phyloP scores from a whole-genome alignment of 495 filamentous ascomycete species.

The Cryomyces minteri region DNA sequence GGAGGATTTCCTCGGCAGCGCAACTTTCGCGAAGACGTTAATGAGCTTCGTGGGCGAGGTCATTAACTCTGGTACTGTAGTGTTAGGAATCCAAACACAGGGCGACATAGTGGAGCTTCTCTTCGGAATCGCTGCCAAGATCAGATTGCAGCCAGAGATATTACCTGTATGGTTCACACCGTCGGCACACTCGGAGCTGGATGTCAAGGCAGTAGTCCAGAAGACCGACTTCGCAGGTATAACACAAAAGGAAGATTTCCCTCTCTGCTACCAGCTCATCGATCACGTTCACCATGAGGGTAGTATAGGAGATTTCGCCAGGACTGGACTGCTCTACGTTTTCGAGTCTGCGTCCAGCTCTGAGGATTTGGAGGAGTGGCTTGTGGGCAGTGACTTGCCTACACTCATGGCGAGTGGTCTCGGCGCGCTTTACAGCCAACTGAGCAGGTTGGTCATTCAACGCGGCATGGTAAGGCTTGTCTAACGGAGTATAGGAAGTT shows the following conservation, averaged over 20 bases:
- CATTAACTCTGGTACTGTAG: conserved; percentile 38
- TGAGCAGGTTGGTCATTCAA: conserved; percentile 46
- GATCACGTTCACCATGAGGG: conserved; percentile 94
- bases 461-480: neutral
- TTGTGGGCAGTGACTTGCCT: conserved; percentile 90
- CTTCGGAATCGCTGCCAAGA: conserved; percentile 89
- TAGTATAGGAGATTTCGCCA: conserved; percentile 86
- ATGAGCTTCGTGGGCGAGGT: conserved; percentile 62
- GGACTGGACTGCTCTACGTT: conserved; percentile 86
- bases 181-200: neutral
- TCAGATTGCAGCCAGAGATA: conserved; percentile 69
- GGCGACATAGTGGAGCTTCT: conserved; percentile 73
- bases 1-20: conserved; percentile 74
- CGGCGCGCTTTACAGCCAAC: conserved; percentile 88
- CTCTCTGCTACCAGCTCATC: conserved; percentile 83
- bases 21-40: conserved; percentile 64
- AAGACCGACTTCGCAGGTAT: conserved; percentile 60
- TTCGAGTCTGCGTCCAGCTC: conserved; percentile 84
- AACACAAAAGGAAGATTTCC: conserved; percentile 85
- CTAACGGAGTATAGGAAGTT: conserved; percentile 20
- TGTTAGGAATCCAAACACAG: conserved; percentile 51
- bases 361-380: conserved; percentile 72
- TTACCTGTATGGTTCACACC: conserved; percentile 75
- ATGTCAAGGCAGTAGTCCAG: conserved; percentile 21
- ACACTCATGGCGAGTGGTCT: conserved; percentile 94